Percentiles rank a stretch among this genome's conserved stretches.
Conservation (phyloP, 441 rosid species). For the Euphorbia neoarborescens region DNA sequence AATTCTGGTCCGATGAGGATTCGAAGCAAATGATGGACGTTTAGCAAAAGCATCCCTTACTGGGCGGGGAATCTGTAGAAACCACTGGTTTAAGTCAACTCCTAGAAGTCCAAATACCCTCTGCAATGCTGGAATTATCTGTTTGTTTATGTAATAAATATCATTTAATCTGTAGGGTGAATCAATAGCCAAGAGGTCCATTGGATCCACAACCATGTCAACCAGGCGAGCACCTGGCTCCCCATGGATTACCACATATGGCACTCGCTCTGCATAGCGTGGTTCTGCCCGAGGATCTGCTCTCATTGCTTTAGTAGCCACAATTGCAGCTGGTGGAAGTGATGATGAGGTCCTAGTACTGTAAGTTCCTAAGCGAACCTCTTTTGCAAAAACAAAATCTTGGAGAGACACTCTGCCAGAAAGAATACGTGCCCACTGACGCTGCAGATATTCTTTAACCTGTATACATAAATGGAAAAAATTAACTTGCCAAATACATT, state of each 20-base stretch:
- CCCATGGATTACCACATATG: constrained; percentile 87
- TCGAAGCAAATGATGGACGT: constrained; percentile 36
- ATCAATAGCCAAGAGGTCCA: constrained; percentile 65
- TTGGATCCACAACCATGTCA: constrained; percentile 94
- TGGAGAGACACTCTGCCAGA: constrained; percentile 82
- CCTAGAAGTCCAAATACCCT: constrained; percentile 84
- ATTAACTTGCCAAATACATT: neutral
- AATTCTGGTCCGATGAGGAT: constrained; percentile 58
- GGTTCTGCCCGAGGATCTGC: constrained; percentile 87
- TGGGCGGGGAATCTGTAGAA: constrained; percentile 78
- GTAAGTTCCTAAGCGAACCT: constrained; percentile 90
- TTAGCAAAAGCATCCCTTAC: constrained; percentile 56
- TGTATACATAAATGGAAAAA: constrained; percentile 22
- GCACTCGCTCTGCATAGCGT: constrained; percentile 78
- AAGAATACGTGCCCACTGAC: constrained; percentile 82
- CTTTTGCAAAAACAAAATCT: constrained; percentile 93
- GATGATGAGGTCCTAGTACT: constrained; percentile 52
- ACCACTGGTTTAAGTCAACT: constrained; percentile 76
- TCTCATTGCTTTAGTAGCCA: constrained; percentile 80
- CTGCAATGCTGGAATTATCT: constrained; percentile 89
- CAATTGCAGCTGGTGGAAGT: constrained; percentile 91
- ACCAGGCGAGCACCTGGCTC: constrained; percentile 88
- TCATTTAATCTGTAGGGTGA: constrained; percentile 81
- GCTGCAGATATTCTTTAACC: constrained; percentile 74
- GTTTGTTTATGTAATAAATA: constrained; percentile 79